Conservation (phyloP, 2,329 filamentous ascomycete species). For the Botryotinia globosa region DNA sequence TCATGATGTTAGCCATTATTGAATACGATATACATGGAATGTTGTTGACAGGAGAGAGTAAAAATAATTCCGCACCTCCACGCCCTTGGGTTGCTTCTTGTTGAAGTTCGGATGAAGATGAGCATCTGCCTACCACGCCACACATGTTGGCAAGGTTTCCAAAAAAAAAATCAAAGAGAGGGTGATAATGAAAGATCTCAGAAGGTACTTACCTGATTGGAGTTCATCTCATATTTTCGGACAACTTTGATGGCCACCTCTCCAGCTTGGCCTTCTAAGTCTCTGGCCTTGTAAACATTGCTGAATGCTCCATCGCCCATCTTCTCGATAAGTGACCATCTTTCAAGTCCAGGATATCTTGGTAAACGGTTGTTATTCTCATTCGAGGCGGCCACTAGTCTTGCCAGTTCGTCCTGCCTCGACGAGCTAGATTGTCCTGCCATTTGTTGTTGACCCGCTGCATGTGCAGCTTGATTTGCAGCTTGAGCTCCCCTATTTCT, state of each 20-base stretch:
- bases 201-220: constrained; percentile 79
- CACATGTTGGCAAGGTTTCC: constrained; percentile 52
- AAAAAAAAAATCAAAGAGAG: constrained; percentile 25
- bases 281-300: constrained; percentile 90
- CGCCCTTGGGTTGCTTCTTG: constrained; percentile 89
- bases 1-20: constrained; percentile 21
- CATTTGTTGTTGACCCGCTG: constrained; percentile 55
- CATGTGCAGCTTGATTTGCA: constrained; percentile 61
- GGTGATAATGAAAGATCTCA: constrained; percentile 35
- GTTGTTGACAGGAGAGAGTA: constrained; percentile 33
- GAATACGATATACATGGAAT: neutral
- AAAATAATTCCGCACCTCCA: constrained; percentile 74
- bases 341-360: constrained; percentile 76
- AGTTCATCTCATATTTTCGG: constrained; percentile 98
- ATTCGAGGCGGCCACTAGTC: constrained; percentile 88
- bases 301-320: constrained; percentile 99
- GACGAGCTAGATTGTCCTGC: constrained; percentile 45
- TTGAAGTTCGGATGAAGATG: constrained; percentile 96
- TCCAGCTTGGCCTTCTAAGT: constrained; percentile 65
- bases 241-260: constrained; percentile 98
- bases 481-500: constrained; percentile 69
- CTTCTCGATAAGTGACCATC: constrained; percentile 87
- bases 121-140: constrained; percentile 71
- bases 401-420: constrained; percentile 71
- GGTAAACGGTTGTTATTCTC: constrained; percentile 83